These are phyloP conservation scores for Chlorella sp. DNA, from an alignment of 139 green algal genomes.

Conservation along the genomic window DNA sequence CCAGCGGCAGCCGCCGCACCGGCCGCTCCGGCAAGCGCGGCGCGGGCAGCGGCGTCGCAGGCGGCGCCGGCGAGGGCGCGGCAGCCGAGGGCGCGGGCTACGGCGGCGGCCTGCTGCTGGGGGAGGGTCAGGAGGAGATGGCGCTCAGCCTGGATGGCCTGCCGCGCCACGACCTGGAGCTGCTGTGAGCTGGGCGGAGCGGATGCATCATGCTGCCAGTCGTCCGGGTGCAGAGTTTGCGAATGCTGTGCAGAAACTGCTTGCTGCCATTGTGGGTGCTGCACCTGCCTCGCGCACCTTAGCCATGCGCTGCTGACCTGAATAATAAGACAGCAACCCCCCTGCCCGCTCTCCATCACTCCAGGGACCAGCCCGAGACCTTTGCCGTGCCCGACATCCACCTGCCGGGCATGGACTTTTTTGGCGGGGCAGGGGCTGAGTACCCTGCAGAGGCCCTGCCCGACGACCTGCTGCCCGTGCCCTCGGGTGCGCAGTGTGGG, in stretches of 20 bases:
- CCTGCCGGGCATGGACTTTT: slow-evolving; percentile 4
- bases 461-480: slow-evolving; percentile 7
- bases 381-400: slow-evolving; percentile 32
- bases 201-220: too few relatives aligned
- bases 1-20: background rate
- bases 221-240: too few relatives aligned
- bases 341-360: background rate
- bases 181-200: slow-evolving; percentile 18
- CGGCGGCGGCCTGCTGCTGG: slow-evolving; percentile 23
- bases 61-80: background rate
- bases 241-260: background rate
- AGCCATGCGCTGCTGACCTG: background rate
- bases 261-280: background rate
- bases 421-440: background rate
- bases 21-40: background rate
- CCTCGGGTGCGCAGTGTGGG: too few relatives aligned
- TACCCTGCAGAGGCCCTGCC: background rate
- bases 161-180: slow-evolving; percentile 17
- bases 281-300: too few relatives aligned
- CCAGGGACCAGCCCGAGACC: slow-evolving; percentile 22
- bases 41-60: too few relatives aligned
- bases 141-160: slow-evolving; percentile 4
- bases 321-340: background rate
- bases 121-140: background rate
- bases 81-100: background rate